Percentiles rank a stretch among this genome's conserved stretches.
These are phyloP conservation scores for Elymus sibiricus DNA, from an alignment of 176 grass and related monocot genomes.

Conservation along the genomic window DNA sequence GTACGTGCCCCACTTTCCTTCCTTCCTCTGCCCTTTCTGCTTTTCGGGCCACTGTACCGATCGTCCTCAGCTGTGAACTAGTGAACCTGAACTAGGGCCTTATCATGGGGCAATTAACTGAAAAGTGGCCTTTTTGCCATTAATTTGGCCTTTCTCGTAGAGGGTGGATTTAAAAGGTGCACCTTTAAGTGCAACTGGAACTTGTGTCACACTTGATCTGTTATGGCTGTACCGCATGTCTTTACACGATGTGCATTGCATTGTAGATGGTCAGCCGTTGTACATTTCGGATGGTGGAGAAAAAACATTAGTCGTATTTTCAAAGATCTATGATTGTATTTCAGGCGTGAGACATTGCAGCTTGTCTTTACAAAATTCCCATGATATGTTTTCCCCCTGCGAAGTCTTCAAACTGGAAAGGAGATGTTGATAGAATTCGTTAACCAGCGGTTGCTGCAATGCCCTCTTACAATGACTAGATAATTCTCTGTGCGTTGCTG, in stretches of 20 bases:
- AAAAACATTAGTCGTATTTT: background rate
- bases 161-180: background rate
- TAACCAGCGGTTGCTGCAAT: background rate
- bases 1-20: constrained; percentile 12
- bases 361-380: background rate
- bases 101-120: background rate
- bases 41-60: background rate
- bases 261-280: background rate
- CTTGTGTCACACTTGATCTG: background rate
- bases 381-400: no score
- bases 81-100: background rate
- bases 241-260: background rate
- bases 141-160: constrained; percentile 23
- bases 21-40: background rate
- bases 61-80: constrained; percentile 18
- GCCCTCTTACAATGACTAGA: background rate
- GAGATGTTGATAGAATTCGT: background rate
- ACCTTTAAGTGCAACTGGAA: background rate
- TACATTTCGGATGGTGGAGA: background rate
- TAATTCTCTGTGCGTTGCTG: no score
- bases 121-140: constrained; percentile 21
- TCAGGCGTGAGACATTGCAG: background rate
- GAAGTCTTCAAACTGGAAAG: background rate
- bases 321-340: background rate
- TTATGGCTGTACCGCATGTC: constrained; percentile 3